Evolutionary conservation across 2,329 filamentous ascomycete species (phyloP), one percentile per base, ranked within the genome.

Genomic region (Akanthomyces uredinophilus): DNA sequence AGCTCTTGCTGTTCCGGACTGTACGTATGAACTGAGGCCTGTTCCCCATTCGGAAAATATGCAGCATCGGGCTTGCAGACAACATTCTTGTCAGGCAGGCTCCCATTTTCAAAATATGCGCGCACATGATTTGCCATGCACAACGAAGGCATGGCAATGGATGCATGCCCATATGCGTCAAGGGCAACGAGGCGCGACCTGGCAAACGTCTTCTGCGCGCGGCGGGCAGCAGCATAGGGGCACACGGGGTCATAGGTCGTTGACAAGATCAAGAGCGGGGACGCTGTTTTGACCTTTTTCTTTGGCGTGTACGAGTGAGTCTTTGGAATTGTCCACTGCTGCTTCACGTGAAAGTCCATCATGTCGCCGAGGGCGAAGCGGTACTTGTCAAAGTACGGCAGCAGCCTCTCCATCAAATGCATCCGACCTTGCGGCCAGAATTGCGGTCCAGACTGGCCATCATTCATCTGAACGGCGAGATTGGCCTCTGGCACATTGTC

Each of bases 191-290:
- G 68, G 2, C 70, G 69, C 4, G 77, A 76, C 2, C 69, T 74
- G 16, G 69, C 68, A 61, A 77, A 79, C 0, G 71, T 70, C 1
- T 66, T 66, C 3, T 70, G 70, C 0, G 78, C 77, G 0, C 67
- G 69, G 27, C 67, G 67, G 1, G 78, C 77, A 2, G 77, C 79
- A 0, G 71, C 63, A 1, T 79, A 64, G 1, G 78, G 73, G 24
- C 84, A 87, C 1, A 87, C 82, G 0, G 86, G 85, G 4, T 75
- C 72, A 32, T 71, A 70, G 0, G 67, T 70, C 0, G 68, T 75
- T 0, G 70, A 71, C 7, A 75, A 60, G 1, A 75, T 66, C 0
- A 75, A 66, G 0, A 75, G 51, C 18, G 73, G 73, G 22, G 73
- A 64, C 0, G 65, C 67, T 1, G 71, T 75, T 24, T 66, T 55